phyloP scores from a whole-genome alignment of 805 yeast genomes.

The Pichia ethanolica region DNA sequence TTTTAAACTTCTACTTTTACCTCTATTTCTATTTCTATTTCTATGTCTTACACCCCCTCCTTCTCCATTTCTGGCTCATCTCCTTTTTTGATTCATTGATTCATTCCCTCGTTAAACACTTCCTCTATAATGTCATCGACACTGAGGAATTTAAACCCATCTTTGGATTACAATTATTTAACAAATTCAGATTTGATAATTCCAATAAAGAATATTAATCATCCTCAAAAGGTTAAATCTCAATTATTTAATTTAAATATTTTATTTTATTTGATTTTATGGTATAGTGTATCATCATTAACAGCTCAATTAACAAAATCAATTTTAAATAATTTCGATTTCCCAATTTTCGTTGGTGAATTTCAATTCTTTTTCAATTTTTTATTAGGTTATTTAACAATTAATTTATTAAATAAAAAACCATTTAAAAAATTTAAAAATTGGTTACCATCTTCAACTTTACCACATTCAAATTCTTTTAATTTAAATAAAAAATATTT shows the following conservation, averaged over 20 bases:
- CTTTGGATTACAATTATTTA: too few relatives aligned
- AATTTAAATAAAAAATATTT: slow-evolving; percentile 32
- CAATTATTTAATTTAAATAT: slow-evolving; percentile 3
- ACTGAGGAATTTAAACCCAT: slow-evolving; percentile 12
- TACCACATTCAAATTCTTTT: slow-evolving; percentile 32
- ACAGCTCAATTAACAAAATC: slow-evolving; percentile 59
- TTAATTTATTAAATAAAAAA: not conserved
- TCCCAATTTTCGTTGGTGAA: slow-evolving; percentile 59
- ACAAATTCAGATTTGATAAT: too few relatives aligned
- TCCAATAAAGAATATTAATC: too few relatives aligned
- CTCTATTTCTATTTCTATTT: too few relatives aligned
- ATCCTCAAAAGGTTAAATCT: slow-evolving; percentile 35
- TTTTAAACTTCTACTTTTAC: too few relatives aligned
- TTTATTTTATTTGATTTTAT: slow-evolving; percentile 25
- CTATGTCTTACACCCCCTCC: too few relatives aligned
- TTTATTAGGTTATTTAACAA: slow-evolving; percentile 15
- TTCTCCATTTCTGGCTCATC: too few relatives aligned
- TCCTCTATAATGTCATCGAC: slow-evolving; percentile 12
- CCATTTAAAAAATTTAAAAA: slow-evolving; percentile 9
- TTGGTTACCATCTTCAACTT: slow-evolving; percentile 46
- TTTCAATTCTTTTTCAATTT: slow-evolving; percentile 53
- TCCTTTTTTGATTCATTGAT: too few relatives aligned
- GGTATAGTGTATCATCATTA: slow-evolving; percentile 57
- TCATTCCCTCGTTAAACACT: too few relatives aligned
- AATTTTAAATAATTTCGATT: slow-evolving; percentile 47